Base-by-base conservation (phyloP, 345 rosid genomes). In the Eucalyptus erythrocorys region DNA sequence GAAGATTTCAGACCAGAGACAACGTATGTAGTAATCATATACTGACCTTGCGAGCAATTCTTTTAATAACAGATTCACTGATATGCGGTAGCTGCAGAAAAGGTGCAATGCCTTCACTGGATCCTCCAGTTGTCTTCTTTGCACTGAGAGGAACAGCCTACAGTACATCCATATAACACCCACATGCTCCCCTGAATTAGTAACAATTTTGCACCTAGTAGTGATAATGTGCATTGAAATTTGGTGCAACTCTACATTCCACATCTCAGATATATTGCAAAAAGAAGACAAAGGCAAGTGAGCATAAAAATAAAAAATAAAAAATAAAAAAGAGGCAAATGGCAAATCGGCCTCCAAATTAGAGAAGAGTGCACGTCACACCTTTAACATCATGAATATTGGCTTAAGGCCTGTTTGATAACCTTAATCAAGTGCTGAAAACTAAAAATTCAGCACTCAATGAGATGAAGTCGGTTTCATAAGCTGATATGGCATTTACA, bases 81-180 rank as follows among this genome's bases (percentile, higher is more conserved):
- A 98, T 94, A 93, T 95, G 96, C 87, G 99, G 98, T 85, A 98
- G 95, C 96, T 97, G 99, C 90, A 98, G 91, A 92, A 98, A 98
- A 76, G 99, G 96, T 61, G 99, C 98, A 92, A 90, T 90, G 87
- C 99, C 98, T 92, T 98, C 98, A 40, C 96, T 37, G 81, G 97
- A 94, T 91, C 97, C 99, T 85, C 99, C 98, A 24, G 94, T 94
- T 59, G 97, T 71, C 93, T 97, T 98, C 93, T 96, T 95, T 42
- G 98, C 95, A 94, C 97, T 95, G 85, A 98, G 97, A 89, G 99
- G 99, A 94, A 98, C 98, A 89, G 99, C 99, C 99, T 97, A 94
- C 88, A 87, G 37, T 61, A 64, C 71, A 64, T 64, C n/a, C 71
- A 64, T 64, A 64, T 6, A 64, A 64, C 71, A n/a, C 19, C 19